Evolutionary conservation across 2,329 filamentous ascomycete species (phyloP).

Genomic region (Ophiognomonia clavigignenti-juglandacearum): DNA sequence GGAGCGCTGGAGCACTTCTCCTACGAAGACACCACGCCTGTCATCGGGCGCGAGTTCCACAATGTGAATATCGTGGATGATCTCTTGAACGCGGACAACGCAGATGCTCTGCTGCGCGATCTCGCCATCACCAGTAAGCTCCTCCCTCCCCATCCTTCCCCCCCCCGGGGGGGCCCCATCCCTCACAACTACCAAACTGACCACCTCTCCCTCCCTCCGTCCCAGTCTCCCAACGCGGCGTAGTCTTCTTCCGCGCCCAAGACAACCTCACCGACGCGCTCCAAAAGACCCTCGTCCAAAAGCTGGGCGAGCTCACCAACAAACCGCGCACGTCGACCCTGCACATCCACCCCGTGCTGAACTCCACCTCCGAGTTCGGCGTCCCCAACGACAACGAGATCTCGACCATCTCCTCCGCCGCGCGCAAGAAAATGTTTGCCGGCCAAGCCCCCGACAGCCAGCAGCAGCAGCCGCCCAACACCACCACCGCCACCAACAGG

Average conservation of each 20-base stretch:
- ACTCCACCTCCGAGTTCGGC: constrained; percentile 34
- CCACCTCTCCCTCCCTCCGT: not conserved
- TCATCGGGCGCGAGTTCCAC: constrained; percentile 13
- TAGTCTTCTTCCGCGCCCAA: constrained; percentile 46
- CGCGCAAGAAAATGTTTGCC: no score
- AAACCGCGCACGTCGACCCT: constrained; percentile 41
- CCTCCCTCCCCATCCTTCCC: not conserved
- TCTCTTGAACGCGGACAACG: constrained; percentile 8
- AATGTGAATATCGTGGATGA: constrained; percentile 15
- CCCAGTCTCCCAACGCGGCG: constrained; percentile 47
- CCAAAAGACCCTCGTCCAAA: constrained; percentile 41
- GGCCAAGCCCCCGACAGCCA: no score
- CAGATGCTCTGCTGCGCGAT: constrained; percentile 12
- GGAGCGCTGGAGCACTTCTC: constrained; percentile 10
- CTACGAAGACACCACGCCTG: constrained; percentile 12
- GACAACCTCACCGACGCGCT: constrained; percentile 37
- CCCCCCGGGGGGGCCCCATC: not conserved
- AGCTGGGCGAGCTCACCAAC: constrained; percentile 43
- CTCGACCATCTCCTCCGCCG: constrained; percentile 39
- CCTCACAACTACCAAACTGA: not conserved
- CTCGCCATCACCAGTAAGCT: constrained; percentile 13
- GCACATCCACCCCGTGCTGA: constrained; percentile 42
- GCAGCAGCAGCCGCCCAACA: no score
- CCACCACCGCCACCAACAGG: no score
- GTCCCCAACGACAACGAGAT: constrained; percentile 34